A percentile compares a stretch with the other conserved stretches of the same genome.
phyloP scores from a whole-genome alignment of 2,329 filamentous ascomycete genomes.

The Colletotrichum lindemuthianum region DNA sequence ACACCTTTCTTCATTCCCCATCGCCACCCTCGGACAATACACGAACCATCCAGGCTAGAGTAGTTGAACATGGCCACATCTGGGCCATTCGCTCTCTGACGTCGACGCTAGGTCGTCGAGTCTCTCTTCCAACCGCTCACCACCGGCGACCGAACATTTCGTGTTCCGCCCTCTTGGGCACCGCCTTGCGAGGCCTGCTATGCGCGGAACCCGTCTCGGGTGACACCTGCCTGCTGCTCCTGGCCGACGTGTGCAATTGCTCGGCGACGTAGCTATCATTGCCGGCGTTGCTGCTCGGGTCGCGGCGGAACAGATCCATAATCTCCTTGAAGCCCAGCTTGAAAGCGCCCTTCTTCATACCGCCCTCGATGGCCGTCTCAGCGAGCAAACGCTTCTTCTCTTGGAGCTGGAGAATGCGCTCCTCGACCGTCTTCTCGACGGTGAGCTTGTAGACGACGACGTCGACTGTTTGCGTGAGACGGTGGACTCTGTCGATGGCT shows the following conservation, averaged over 20 bases:
- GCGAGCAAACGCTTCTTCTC: slow-evolving; percentile 92
- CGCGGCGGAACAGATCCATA: slow-evolving; percentile 77
- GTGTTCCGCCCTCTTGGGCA: slow-evolving; percentile 42
- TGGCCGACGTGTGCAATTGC: slow-evolving; percentile 13
- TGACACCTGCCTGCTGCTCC: slow-evolving; percentile 23
- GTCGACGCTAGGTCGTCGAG: too few species aligned
- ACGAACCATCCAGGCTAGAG: too few species aligned
- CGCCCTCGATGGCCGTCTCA: slow-evolving; percentile 89
- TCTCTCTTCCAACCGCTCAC: neutral
- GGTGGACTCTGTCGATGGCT: slow-evolving; percentile 97
- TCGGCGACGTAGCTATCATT: slow-evolving; percentile 18
- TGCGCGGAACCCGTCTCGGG: slow-evolving; percentile 22
- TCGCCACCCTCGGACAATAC: too few species aligned
- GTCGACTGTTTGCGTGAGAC: slow-evolving; percentile 95
- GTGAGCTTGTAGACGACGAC: slow-evolving; percentile 96
- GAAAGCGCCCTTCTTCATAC: slow-evolving; percentile 75
- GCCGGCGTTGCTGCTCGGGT: neutral
- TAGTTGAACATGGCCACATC: too few species aligned
- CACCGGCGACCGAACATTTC: slow-evolving; percentile 34
- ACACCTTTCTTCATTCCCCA: too few species aligned
- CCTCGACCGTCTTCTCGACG: slow-evolving; percentile 87
- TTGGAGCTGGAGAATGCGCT: slow-evolving; percentile 92
- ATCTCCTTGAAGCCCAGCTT: slow-evolving; percentile 96
- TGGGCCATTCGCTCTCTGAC: too few species aligned
- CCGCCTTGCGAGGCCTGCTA: slow-evolving; percentile 39